Evolutionary conservation across 306 rosid species (phyloP).

Genomic region (Acacia crassicarpa): DNA sequence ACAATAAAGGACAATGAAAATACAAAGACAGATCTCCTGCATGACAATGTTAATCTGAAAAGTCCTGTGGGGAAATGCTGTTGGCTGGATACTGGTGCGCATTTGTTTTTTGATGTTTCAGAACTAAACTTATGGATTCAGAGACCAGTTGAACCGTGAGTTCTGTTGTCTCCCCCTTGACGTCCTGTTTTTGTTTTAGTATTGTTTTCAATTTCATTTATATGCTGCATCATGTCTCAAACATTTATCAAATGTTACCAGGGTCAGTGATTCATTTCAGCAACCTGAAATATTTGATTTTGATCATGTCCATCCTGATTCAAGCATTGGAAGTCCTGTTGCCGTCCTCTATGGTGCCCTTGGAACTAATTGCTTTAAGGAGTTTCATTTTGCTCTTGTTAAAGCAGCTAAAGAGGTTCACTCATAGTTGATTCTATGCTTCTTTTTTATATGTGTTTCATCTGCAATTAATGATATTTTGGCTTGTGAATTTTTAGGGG

Average conservation of each 20-base stretch:
- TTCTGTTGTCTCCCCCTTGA: slow-evolving; percentile 3
- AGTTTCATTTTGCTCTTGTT: slow-evolving; percentile 70
- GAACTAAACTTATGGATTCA: slow-evolving; percentile 63
- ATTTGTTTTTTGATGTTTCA: slow-evolving; percentile 58
- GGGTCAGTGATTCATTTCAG: slow-evolving; percentile 61
- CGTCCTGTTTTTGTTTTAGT: not conserved
- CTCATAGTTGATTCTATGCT: slow-evolving; percentile 1
- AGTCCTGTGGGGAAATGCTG: slow-evolving; percentile 73
- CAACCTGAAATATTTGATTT: slow-evolving; percentile 84
- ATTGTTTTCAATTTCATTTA: not conserved
- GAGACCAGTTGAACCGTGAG: slow-evolving; percentile 50
- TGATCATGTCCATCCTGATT: slow-evolving; percentile 80
- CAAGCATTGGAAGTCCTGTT: slow-evolving; percentile 64
- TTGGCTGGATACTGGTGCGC: slow-evolving; percentile 85
- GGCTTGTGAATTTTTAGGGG: slow-evolving; percentile 55
- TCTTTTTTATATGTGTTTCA: not conserved
- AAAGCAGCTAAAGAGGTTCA: slow-evolving; percentile 82
- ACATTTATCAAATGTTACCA: slow-evolving; percentile 32
- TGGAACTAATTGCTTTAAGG: slow-evolving; percentile 80
- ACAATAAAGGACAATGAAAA: slow-evolving; percentile 27
- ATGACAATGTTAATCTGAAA: slow-evolving; percentile 48
- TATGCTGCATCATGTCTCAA: slow-evolving; percentile 4
- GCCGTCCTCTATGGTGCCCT: slow-evolving; percentile 92
- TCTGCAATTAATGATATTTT: slow-evolving; percentile 28
- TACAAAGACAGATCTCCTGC: slow-evolving; percentile 45